Conservation (phyloP, 331 rosid species). For the Saraca asoca region DNA sequence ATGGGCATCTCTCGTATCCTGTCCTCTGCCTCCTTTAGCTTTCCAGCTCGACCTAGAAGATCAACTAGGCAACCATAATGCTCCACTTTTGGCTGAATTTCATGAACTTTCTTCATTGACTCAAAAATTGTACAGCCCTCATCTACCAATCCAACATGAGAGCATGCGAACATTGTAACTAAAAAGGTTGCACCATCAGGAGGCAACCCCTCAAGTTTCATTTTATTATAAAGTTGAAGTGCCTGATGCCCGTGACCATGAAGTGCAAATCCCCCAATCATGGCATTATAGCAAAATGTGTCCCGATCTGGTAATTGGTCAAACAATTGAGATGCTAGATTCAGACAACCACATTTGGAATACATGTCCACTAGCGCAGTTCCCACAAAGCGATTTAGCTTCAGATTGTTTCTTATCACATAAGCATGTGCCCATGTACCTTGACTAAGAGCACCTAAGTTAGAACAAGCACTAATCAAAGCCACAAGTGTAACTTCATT, state of each 20-base stretch:
- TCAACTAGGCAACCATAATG: conserved; percentile 17
- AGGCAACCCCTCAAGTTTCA: conserved; percentile 9
- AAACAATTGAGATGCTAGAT: conserved; percentile 10
- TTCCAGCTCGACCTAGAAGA: conserved; percentile 14
- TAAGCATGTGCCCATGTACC: conserved; percentile 18
- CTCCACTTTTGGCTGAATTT: conserved; percentile 4
- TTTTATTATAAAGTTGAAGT: conserved; percentile 1
- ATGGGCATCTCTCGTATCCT: conserved; percentile 8
- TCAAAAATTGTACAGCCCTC: conserved; percentile 1
- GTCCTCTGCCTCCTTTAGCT: conserved; percentile 19
- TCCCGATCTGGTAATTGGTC: background rate
- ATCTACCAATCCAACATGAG: background rate
- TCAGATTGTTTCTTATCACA: conserved; percentile 8
- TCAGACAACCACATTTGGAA: conserved; percentile 5
- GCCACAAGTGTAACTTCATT: background rate
- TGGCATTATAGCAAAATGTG: conserved; percentile 10
- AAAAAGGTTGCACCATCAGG: conserved; percentile 2
- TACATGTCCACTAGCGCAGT: conserved; percentile 1
- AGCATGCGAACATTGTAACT: conserved; percentile 1
- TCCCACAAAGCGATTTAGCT: conserved; percentile 20
- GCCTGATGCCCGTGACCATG: conserved; percentile 1
- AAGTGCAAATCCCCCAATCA: conserved; percentile 1
- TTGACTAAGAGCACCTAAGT: conserved; percentile 20
- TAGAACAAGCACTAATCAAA: conserved; percentile 7
- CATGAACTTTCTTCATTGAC: background rate